A percentile compares a stretch with the other conserved stretches of the same genome.
Evolutionary conservation across 169 alveolate species (phyloP).

Genomic region (Eimeria necatrix): DNA sequence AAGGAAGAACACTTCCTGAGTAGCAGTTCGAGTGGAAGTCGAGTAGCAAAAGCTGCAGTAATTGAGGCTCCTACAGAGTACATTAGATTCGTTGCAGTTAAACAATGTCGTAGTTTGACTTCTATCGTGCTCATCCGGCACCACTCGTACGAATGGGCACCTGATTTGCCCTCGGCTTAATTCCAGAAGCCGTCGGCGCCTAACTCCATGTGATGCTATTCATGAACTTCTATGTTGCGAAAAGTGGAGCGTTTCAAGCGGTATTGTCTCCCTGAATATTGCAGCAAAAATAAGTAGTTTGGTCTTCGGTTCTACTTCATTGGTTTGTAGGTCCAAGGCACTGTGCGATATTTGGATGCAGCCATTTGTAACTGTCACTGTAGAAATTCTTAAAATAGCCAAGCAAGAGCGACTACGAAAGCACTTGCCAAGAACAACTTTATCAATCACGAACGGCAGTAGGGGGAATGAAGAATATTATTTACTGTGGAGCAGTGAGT

Average conservation of each 20-base stretch:
- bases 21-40: constrained; percentile 96
- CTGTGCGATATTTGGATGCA: too few relatives aligned
- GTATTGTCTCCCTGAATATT: neutral
- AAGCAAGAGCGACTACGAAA: too few relatives aligned
- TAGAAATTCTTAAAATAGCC: too few relatives aligned
- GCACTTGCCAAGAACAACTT: too few relatives aligned
- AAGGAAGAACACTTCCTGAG: constrained; percentile 88
- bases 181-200: neutral
- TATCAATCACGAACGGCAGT: too few relatives aligned
- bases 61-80: constrained; percentile 96
- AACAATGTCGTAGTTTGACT: constrained; percentile 51
- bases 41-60: constrained; percentile 97
- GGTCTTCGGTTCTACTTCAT: too few relatives aligned
- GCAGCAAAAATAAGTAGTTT: neutral
- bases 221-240: too few relatives aligned
- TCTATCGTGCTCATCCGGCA: neutral
- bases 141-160: neutral
- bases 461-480: too few relatives aligned
- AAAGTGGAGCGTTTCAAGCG: neutral
- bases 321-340: too few relatives aligned
- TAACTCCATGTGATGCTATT: neutral
- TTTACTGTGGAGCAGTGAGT: too few relatives aligned
- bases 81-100: constrained; percentile 95
- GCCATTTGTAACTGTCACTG: too few relatives aligned
- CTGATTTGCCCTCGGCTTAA: constrained; percentile 3